phyloP scores from a whole-genome alignment of 331 rosid genomes.

The Prunus yedoensis region DNA sequence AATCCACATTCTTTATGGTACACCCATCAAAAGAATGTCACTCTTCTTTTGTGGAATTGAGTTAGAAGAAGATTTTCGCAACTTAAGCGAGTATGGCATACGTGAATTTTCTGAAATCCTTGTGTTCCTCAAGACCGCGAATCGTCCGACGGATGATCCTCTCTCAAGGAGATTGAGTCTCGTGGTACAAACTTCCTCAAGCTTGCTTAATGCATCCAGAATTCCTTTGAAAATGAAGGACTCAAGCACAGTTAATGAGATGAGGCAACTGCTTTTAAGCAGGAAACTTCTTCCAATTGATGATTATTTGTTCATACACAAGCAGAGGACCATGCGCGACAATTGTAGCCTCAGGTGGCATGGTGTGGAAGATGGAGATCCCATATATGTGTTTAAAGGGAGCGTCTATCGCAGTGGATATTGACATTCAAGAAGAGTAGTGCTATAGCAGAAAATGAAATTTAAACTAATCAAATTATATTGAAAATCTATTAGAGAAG shows the following conservation, averaged over 20 bases:
- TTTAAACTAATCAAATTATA: neutral
- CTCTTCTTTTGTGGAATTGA: constrained; percentile 59
- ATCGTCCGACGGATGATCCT: constrained; percentile 45
- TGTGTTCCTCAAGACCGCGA: constrained; percentile 49
- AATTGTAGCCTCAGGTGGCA: constrained; percentile 76
- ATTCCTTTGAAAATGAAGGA: constrained; percentile 80
- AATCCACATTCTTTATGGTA: constrained; percentile 58
- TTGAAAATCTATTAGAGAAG: neutral
- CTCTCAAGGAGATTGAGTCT: constrained; percentile 48
- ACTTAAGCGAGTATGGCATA: constrained; percentile 59
- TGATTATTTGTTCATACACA: constrained; percentile 80
- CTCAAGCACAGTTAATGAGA: constrained; percentile 51
- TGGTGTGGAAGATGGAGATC: constrained; percentile 80
- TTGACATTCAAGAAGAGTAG: constrained; percentile 2
- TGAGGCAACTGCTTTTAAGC: constrained; percentile 57
- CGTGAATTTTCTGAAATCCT: constrained; percentile 58
- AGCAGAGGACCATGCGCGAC: constrained; percentile 76
- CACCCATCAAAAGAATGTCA: constrained; percentile 64
- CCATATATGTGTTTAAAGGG: constrained; percentile 70
- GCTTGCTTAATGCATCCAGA: constrained; percentile 64
- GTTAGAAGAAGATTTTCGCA: constrained; percentile 56
- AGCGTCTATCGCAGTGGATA: constrained; percentile 40
- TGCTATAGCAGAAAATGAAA: neutral
- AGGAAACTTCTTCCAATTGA: constrained; percentile 58
- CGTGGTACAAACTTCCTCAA: constrained; percentile 72